Evolutionary conservation across 2,329 filamentous ascomycete genomes (phyloP).

Genomic region (Sclerotinia glacialis): DNA sequence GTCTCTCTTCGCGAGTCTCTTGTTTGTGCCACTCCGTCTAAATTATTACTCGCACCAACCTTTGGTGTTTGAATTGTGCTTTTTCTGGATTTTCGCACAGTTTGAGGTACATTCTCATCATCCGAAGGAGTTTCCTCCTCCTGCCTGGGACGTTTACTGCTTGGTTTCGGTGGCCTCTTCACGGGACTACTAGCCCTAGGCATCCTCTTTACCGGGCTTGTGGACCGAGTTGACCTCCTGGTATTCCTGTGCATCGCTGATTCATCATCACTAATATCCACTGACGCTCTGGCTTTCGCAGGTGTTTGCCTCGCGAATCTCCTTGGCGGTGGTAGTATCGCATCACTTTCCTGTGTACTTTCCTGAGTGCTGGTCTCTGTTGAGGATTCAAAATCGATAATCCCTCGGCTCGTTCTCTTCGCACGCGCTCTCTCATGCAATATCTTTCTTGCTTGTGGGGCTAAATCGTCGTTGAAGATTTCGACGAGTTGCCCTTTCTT

Average conservation of each 20-base stretch:
- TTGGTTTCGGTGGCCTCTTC: constrained; percentile 55
- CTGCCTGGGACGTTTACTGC: constrained; percentile 51
- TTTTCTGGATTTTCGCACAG: constrained; percentile 51
- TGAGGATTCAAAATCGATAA: constrained; percentile 59
- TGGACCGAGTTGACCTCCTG: constrained; percentile 55
- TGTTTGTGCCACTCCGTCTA: constrained; percentile 40
- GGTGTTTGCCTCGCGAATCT: constrained; percentile 52
- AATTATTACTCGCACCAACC: constrained; percentile 54
- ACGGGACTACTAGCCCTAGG: constrained; percentile 49
- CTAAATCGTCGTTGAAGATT: constrained; percentile 75
- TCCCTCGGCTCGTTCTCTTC: constrained; percentile 83
- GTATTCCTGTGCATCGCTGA: constrained; percentile 25
- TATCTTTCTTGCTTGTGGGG: constrained; percentile 75
- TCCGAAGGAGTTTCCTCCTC: constrained; percentile 53
- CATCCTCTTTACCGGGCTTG: constrained; percentile 50
- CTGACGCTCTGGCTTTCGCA: constrained; percentile 44
- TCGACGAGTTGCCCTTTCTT: constrained; percentile 89
- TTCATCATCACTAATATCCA: constrained; percentile 23
- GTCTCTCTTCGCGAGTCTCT: constrained; percentile 46
- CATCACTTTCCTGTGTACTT: constrained; percentile 39
- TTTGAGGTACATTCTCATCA: constrained; percentile 44
- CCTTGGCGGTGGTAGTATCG: constrained; percentile 49
- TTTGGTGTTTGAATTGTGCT: constrained; percentile 47
- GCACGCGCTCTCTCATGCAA: constrained; percentile 72
- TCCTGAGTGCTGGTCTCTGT: constrained; percentile 45